Conservation (phyloP, 305 asterid species). For the Fraxinus sp. region DNA sequence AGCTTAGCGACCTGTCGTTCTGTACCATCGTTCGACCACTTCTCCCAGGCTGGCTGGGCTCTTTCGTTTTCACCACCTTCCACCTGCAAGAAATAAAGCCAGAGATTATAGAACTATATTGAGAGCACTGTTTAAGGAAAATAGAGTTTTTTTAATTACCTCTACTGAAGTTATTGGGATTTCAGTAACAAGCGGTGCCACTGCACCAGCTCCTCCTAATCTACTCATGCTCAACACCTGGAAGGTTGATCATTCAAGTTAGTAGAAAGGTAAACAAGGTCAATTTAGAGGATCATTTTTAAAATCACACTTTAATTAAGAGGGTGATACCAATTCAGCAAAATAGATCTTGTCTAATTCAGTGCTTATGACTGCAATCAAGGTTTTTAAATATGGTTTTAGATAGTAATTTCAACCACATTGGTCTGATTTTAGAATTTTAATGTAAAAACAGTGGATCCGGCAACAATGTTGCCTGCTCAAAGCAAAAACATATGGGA, state of each 20-base stretch:
- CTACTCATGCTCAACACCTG: conserved; percentile 99
- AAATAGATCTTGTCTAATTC: background rate
- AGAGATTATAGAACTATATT: background rate
- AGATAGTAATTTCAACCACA: conserved; percentile 2
- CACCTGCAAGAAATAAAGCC: conserved; percentile 30
- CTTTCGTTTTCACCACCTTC: conserved; percentile 51
- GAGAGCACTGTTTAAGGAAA: background rate
- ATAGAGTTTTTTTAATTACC: conserved; percentile 37
- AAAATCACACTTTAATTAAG: background rate
- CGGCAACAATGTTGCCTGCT: background rate
- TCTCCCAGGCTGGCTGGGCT: conserved; percentile 55
- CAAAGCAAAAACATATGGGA: background rate
- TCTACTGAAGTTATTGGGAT: conserved; percentile 73
- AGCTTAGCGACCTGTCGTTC: conserved; percentile 56
- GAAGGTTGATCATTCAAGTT: conserved; percentile 9
- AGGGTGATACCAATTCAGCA: background rate
- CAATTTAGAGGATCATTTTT: background rate
- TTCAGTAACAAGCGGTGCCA: conserved; percentile 94
- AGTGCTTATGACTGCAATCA: background rate
- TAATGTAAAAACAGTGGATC: background rate
- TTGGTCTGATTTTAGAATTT: background rate
- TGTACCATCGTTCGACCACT: conserved; percentile 57
- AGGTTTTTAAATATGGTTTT: background rate
- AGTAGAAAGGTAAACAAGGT: background rate
- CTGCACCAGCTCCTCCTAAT: conserved; percentile 97